Evolutionary conservation across 768 basidiomycete species (phyloP).

Genomic region (Phanerochaete carnosa): DNA sequence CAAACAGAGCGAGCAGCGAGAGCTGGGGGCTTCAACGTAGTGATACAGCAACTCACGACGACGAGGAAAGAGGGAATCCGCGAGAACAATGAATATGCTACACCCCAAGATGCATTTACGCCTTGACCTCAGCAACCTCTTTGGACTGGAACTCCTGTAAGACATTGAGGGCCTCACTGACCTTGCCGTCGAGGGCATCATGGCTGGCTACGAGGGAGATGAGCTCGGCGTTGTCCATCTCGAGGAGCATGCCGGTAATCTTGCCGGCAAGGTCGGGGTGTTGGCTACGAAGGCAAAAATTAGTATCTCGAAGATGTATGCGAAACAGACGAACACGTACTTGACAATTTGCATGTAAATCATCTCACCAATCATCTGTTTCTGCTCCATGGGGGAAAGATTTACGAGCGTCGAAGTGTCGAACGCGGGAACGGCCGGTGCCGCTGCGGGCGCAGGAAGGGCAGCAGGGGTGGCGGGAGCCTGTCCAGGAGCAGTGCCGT

Average conservation of each 20-base stretch:
- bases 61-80: background rate
- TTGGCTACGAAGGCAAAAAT: slow-evolving; percentile 39
- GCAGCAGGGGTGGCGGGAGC: slow-evolving; percentile 30
- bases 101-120: background rate
- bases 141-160: slow-evolving; percentile 74
- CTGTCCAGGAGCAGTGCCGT: slow-evolving; percentile 22
- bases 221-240: slow-evolving; percentile 97
- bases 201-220: slow-evolving; percentile 80
- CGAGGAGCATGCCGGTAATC: slow-evolving; percentile 97
- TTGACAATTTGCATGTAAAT: slow-evolving; percentile 87
- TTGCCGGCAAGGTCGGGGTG: slow-evolving; percentile 96
- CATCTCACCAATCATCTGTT: slow-evolving; percentile 98
- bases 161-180: slow-evolving; percentile 86
- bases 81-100: background rate
- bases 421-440: slow-evolving; percentile 33
- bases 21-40: slow-evolving; percentile 12
- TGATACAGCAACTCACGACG: slow-evolving; percentile 19
- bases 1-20: slow-evolving; percentile 25
- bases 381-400: slow-evolving; percentile 80
- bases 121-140: slow-evolving; percentile 27
- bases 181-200: slow-evolving; percentile 86
- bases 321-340: slow-evolving; percentile 45
- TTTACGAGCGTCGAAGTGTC: slow-evolving; percentile 52
- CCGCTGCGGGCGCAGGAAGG: slow-evolving; percentile 28
- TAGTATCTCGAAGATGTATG: slow-evolving; percentile 1